Percentiles rank a stretch among this genome's conserved stretches.
phyloP scores from a whole-genome alignment of 345 rosid genomes.

The Aegle marmelos region DNA sequence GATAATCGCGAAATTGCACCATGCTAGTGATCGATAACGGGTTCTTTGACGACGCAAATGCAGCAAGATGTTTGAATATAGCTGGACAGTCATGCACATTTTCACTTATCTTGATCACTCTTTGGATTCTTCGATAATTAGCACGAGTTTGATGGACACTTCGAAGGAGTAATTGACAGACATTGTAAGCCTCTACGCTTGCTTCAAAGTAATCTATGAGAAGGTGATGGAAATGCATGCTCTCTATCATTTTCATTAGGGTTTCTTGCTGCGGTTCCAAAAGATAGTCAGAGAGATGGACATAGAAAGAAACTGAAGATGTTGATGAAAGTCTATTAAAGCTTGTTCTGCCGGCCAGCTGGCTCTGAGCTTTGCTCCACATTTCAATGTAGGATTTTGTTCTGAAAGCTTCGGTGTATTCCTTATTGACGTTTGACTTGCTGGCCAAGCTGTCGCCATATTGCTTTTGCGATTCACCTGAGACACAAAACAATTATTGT shows the following conservation, averaged over 20 bases:
- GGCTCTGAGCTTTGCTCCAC: slow-evolving; percentile 55
- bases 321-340: slow-evolving; percentile 31
- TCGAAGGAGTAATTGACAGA: slow-evolving; percentile 64
- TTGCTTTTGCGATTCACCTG: slow-evolving; percentile 41
- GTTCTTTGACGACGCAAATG: slow-evolving; percentile 44
- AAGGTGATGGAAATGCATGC: slow-evolving; percentile 39
- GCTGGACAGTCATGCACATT: slow-evolving; percentile 21
- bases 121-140: slow-evolving; percentile 47
- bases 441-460: slow-evolving; percentile 28
- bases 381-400: slow-evolving; percentile 74
- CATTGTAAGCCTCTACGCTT: slow-evolving; percentile 47
- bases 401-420: slow-evolving; percentile 80
- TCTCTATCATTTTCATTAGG: slow-evolving; percentile 32
- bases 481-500: slow-evolving; percentile 15
- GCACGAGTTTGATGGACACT: slow-evolving; percentile 50
- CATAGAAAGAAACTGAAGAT: slow-evolving; percentile 18
- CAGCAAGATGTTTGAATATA: slow-evolving; percentile 49
- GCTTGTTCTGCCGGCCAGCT: slow-evolving; percentile 23
- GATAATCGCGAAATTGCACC: slow-evolving; percentile 34
- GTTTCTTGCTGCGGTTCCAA: slow-evolving; percentile 60
- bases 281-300: slow-evolving; percentile 54
- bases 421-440: slow-evolving; percentile 61
- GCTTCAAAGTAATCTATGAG: slow-evolving; percentile 49
- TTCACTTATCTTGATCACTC: slow-evolving; percentile 43
- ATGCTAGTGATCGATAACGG: slow-evolving; percentile 47